These are phyloP conservation scores for Aureobasidium sp. DNA, from an alignment of 2,329 filamentous ascomycete species.

Conservation along the genomic window DNA sequence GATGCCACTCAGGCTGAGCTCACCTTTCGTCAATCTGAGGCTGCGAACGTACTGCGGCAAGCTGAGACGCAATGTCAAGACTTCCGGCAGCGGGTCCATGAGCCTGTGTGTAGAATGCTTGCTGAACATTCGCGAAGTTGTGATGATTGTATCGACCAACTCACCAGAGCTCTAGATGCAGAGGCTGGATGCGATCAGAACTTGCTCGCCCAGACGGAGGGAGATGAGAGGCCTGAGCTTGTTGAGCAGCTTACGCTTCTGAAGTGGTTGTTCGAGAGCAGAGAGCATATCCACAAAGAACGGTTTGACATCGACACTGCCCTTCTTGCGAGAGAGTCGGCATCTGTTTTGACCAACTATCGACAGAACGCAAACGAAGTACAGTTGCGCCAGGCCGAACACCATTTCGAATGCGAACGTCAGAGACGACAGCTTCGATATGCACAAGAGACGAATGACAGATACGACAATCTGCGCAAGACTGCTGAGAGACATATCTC, in stretches of 20 bases:
- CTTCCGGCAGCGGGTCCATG: slow-evolving; percentile 77
- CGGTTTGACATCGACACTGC: slow-evolving; percentile 60
- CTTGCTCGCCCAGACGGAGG: slow-evolving; percentile 86
- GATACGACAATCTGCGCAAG: slow-evolving; percentile 68
- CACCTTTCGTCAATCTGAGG: slow-evolving; percentile 31
- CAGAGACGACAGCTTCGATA: slow-evolving; percentile 63
- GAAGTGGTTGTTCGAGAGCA: slow-evolving; percentile 94
- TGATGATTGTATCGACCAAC: slow-evolving; percentile 67
- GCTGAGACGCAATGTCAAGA: slow-evolving; percentile 54
- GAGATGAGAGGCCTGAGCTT: slow-evolving; percentile 88
- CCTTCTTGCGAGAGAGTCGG: neutral
- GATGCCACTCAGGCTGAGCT: slow-evolving; percentile 66
- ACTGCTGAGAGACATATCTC: slow-evolving; percentile 80
- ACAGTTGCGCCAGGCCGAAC: slow-evolving; percentile 56
- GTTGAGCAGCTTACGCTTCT: slow-evolving; percentile 89
- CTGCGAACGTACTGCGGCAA: slow-evolving; percentile 25
- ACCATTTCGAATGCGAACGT: slow-evolving; percentile 69
- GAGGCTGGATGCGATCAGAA: neutral
- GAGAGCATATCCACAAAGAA: slow-evolving; percentile 79
- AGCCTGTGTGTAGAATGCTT: slow-evolving; percentile 73
- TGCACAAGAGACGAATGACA: slow-evolving; percentile 63
- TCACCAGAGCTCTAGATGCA: slow-evolving; percentile 40
- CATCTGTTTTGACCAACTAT: slow-evolving; percentile 56
- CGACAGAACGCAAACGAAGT: slow-evolving; percentile 32
- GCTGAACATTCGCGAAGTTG: slow-evolving; percentile 67